These are phyloP conservation scores for Geotrichum restrictum DNA, from an alignment of 1,139 yeast genomes.

Conservation along the genomic window DNA sequence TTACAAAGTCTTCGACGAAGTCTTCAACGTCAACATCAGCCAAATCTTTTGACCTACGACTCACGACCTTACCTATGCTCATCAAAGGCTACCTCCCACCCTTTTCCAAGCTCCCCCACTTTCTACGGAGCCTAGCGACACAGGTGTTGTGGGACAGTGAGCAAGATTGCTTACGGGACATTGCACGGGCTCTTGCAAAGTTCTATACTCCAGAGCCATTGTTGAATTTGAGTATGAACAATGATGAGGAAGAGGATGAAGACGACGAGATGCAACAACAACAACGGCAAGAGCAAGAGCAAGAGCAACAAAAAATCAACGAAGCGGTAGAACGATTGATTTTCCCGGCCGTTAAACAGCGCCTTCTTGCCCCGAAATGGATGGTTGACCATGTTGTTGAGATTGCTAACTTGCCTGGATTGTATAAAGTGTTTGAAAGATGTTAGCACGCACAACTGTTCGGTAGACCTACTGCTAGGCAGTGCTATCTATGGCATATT, in stretches of 20 bases:
- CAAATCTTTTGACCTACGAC: constrained; percentile 28
- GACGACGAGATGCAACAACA: constrained; percentile 12
- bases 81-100: constrained; percentile 61
- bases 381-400: constrained; percentile 61
- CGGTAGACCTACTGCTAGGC: background rate
- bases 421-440: constrained; percentile 88
- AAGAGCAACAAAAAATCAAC: constrained; percentile 17
- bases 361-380: constrained; percentile 60
- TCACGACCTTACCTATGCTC: constrained; percentile 63
- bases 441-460: too few species aligned
- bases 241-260: constrained; percentile 21
- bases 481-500: too few species aligned
- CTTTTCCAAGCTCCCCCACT: constrained; percentile 59
- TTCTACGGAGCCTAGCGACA: constrained; percentile 59
- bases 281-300: constrained; percentile 17
- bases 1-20: constrained; percentile 28
- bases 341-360: constrained; percentile 58
- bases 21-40: too few species aligned
- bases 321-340: constrained; percentile 51
- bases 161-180: constrained; percentile 57
- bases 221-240: constrained; percentile 29
- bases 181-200: constrained; percentile 65
- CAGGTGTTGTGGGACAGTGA: constrained; percentile 64
- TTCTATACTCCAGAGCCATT: constrained; percentile 67
- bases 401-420: constrained; percentile 86